Base-by-base conservation (phyloP, 495 filamentous ascomycete genomes). In the Xylaria nigripes region DNA sequence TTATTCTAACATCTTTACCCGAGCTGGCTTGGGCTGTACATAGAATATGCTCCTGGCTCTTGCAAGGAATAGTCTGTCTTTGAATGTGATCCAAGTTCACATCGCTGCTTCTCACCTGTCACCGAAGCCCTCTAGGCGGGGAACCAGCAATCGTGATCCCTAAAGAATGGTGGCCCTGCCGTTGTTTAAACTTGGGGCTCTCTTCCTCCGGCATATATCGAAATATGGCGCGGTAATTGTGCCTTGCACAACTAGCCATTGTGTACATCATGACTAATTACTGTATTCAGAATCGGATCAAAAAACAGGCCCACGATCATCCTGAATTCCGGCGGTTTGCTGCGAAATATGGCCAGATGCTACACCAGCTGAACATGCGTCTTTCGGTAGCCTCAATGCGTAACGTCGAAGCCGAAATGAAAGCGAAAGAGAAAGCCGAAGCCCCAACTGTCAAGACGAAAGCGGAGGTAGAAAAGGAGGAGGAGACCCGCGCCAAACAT, bases 331-430 rank as follows among this genome's bases (percentile, higher is more conserved):
- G 94, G 16, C 68, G 69, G 22, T 82, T 94, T 66, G 94, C 93
- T 16, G 76, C 78, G 16, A 66, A 58, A 43, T 80, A 80, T 63
- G 78, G 78, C 23, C 93, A 99, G 59, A 68, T 76, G 6, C 85
- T 99, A 30, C 93, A 99, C 68, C 86, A 86, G 57, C 72, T 95
- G 59, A 94, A 97, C 67, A 97, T 99, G 91, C 85, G 89, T 18
- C 75, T 96, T 57, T 84, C 87, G 13, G 79, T 97, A 24, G 89
- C 92, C 3, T 73, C 88, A 1, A 77, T 99, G 9, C 87, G 93
- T 56, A 89, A 97, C 65, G 74, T 75, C 43, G 82, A 86, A 9
- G 82, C 79, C 4, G 76, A 78, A 54, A 73, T 69, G 48, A 77
- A 67, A 55, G 76, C 76, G 2, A 80, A 76, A 46, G 78, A 86